Base-by-base conservation (phyloP, 2,329 filamentous ascomycete species). In the Trichothecium roseum region DNA sequence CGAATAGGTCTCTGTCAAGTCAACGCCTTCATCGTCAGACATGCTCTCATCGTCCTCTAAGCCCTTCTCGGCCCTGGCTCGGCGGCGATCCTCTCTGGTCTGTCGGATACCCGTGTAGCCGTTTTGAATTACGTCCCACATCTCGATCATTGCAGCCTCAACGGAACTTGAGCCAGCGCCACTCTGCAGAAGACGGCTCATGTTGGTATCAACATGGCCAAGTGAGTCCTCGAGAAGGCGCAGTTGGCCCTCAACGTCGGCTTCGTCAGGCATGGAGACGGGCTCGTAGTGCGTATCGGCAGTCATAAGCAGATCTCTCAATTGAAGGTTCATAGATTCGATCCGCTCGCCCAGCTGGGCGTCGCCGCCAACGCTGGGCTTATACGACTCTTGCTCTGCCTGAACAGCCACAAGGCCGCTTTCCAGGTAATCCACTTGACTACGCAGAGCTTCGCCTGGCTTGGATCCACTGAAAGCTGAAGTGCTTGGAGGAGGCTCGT, bases 341-440 rank as follows among this genome's bases (percentile, higher is more conserved):
- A 85, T 53, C n/a, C 70, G 70, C 32, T 66, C 61, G 48, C 74
- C 68, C 4, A 64, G 57, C 37, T 68, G 20, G 10, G 20, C 20
- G 10, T 24, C 20, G 10, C 10, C 20, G 20, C 20, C 20, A 24
- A 14, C n/a, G 15, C n/a, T 37, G 10, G 17, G 47, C 12, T 42
- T 42, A 13, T 40, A 41, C 38, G 66, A 59, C 34, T 66, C 60
- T 47, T 78, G 71, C 44, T 77, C 74, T 13, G 72, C 64, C 27
- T 68, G 64, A 9, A 88, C 70, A 8, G 69, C 67, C 20, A 66
- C 61, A 22, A 91, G 59, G 2, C 75, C 74, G 45, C 72, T 72
- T 39, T 83, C 77, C 3, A 93, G 64, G 47, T 86, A 88, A 28
- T 80, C 74, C 15, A 91, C 56, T 49, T 88, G 81, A 28, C 51